A percentile compares a stretch with the other conserved stretches of the same genome.
These are phyloP conservation scores for Entomortierella lignicola DNA, from an alignment of 192 early-diverging fungal species.

Conservation along the genomic window DNA sequence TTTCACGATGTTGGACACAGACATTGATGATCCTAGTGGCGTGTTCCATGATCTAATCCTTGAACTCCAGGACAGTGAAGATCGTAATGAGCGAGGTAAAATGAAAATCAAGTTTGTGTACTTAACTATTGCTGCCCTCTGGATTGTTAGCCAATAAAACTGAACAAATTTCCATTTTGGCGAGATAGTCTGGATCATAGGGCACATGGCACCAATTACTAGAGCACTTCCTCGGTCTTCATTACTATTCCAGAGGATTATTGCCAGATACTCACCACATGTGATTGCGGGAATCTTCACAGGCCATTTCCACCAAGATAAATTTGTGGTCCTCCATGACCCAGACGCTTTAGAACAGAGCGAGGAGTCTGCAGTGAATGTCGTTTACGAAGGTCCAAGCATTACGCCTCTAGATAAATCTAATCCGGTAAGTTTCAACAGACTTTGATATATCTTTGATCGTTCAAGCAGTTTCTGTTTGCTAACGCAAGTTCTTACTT, in stretches of 20 bases:
- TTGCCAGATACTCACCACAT: constrained; percentile 65
- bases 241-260: constrained; percentile 61
- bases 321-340: constrained; percentile 62
- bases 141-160: no score
- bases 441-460: background rate
- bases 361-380: constrained; percentile 54
- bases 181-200: constrained; percentile 63
- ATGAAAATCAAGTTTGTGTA: background rate
- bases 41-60: constrained; percentile 60
- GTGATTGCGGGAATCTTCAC: constrained; percentile 66
- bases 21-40: constrained; percentile 60
- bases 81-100: constrained; percentile 51
- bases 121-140: no score
- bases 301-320: constrained; percentile 66
- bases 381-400: constrained; percentile 60
- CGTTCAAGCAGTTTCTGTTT: background rate
- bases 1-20: constrained; percentile 59
- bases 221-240: constrained; percentile 58
- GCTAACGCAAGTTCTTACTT: background rate
- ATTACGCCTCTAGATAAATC: constrained; percentile 59
- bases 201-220: constrained; percentile 64
- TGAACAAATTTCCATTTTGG: background rate
- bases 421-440: constrained; percentile 56
- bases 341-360: constrained; percentile 26
- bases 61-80: constrained; percentile 62